Conservation (phyloP, 257 asterid species). For the Voacanga thouarsii region DNA sequence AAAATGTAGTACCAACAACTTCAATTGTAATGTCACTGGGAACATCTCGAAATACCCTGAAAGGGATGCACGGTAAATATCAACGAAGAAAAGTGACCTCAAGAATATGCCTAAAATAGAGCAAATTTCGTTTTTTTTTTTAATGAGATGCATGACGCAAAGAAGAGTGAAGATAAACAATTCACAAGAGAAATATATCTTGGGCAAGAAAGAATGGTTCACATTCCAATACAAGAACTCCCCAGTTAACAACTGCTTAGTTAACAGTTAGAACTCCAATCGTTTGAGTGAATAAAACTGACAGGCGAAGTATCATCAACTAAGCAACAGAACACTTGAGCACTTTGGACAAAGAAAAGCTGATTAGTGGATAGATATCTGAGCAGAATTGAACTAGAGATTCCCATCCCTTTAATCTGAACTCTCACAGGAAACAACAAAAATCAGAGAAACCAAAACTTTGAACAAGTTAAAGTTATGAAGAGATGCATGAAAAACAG, state of each 20-base stretch:
- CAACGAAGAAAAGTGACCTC: neutral
- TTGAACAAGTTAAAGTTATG: neutral
- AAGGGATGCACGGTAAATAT: neutral
- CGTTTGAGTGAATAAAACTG: too few species aligned
- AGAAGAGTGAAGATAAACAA: neutral
- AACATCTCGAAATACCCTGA: constrained; percentile 90
- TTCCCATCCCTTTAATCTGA: neutral
- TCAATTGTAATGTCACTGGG: constrained; percentile 86
- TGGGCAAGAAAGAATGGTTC: neutral
- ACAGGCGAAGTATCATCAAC: constrained; percentile 30
- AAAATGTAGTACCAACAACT: constrained; percentile 70
- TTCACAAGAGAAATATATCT: neutral
- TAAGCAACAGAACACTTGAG: neutral
- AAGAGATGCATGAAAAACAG: neutral
- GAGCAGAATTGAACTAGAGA: neutral
- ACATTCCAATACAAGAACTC: neutral
- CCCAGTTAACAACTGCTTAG: neutral
- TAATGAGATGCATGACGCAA: neutral
- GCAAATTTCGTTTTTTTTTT: neutral
- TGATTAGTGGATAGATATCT: neutral
- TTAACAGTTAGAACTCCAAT: neutral
- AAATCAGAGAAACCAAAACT: neutral
- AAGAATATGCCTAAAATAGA: neutral
- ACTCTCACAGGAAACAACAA: neutral
- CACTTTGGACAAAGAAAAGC: neutral